These are phyloP conservation scores for Chimonanthus salicifolius DNA, from an alignment of 164 flowering plant species.

Conservation along the genomic window DNA sequence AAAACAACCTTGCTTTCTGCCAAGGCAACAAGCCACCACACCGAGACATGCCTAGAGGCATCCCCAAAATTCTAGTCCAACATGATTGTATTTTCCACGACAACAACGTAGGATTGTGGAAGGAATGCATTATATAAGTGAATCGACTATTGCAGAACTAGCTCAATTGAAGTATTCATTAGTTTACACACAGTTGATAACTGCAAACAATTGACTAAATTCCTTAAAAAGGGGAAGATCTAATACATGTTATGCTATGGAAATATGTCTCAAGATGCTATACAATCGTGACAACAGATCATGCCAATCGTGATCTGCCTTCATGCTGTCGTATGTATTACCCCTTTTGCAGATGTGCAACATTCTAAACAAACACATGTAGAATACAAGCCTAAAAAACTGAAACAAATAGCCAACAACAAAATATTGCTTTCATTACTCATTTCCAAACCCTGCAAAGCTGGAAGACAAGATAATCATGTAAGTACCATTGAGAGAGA, in stretches of 20 bases:
- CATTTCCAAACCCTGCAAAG: neutral
- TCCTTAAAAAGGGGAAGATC: too few species aligned
- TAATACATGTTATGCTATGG: too few species aligned
- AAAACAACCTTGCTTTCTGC: neutral
- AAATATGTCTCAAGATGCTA: too few species aligned
- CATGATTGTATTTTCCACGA: too few species aligned
- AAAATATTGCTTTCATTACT: neutral
- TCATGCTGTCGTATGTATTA: too few species aligned
- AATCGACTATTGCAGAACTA: neutral
- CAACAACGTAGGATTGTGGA: neutral
- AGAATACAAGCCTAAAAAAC: neutral
- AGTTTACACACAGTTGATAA: neutral
- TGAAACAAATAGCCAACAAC: neutral
- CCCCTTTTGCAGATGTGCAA: neutral
- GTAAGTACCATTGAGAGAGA: neutral
- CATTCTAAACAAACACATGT: neutral
- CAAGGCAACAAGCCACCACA: neutral
- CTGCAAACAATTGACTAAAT: neutral
- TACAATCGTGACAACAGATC: neutral
- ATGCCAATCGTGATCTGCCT: neutral
- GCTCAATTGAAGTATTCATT: neutral
- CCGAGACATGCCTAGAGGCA: neutral
- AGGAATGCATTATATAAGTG: neutral
- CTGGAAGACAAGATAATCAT: neutral
- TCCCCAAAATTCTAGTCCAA: neutral